phyloP scores from a whole-genome alignment of 495 filamentous ascomycete species.

The Barbatosphaeria neglecta region DNA sequence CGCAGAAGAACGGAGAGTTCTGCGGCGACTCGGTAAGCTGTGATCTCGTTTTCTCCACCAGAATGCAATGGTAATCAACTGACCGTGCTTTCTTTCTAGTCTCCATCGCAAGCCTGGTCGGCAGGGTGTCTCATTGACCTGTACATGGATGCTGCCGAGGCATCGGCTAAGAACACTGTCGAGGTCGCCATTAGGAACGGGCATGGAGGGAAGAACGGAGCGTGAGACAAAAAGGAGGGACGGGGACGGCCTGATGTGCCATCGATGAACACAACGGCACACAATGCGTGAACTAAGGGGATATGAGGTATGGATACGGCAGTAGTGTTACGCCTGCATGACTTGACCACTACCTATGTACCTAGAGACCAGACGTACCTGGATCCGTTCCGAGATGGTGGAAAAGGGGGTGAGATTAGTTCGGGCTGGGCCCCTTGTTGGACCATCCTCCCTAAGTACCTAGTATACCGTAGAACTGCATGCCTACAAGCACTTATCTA shows the following conservation, averaged over 20 bases:
- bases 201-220: not conserved
- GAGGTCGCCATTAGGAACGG: not conserved
- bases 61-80: constrained; percentile 2
- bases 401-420: not conserved
- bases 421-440: too few species aligned
- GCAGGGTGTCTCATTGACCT: constrained; percentile 87
- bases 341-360: not conserved
- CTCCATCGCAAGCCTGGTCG: constrained; percentile 92
- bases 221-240: not conserved
- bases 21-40: constrained; percentile 77
- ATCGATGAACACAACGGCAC: not conserved
- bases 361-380: not conserved
- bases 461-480: too few species aligned
- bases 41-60: not conserved
- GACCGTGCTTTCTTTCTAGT: constrained; percentile 31
- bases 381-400: not conserved
- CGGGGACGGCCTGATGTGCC: not conserved
- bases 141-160: constrained; percentile 71
- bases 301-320: constrained; percentile 4
- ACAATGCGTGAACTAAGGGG: too few species aligned
- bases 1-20: constrained; percentile 72
- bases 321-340: not conserved
- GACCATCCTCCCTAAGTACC: too few species aligned
- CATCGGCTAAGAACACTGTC: constrained; percentile 14
- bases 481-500: too few species aligned